Conservation (phyloP, 805 yeast genomes). For the Candida maltosa region DNA sequence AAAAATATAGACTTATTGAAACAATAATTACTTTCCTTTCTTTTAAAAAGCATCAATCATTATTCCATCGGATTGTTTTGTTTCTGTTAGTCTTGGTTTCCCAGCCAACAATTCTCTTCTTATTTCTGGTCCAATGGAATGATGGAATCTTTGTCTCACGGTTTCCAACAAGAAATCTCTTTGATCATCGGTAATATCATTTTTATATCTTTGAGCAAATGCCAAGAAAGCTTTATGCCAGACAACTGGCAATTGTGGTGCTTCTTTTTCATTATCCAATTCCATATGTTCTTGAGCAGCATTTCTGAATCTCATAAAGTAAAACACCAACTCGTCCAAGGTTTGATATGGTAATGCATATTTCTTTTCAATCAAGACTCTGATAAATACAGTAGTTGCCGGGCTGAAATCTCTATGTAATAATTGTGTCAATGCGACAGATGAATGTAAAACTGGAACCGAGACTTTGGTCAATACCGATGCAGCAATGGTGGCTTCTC, state of each 20-base stretch:
- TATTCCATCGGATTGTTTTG: slow-evolving; percentile 23
- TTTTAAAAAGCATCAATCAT: slow-evolving; percentile 37
- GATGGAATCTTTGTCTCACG: slow-evolving; percentile 84
- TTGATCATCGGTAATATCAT: slow-evolving; percentile 98
- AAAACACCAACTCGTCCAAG: slow-evolving; percentile 88
- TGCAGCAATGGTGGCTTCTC: slow-evolving; percentile 94
- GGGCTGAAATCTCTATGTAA: slow-evolving; percentile 80
- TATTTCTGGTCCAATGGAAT: slow-evolving; percentile 87
- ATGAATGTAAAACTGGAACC: slow-evolving; percentile 91
- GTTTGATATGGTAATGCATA: slow-evolving; percentile 97
- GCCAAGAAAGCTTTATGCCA: slow-evolving; percentile 97
- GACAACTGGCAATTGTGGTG: slow-evolving; percentile 80
- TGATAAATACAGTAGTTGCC: slow-evolving; percentile 84
- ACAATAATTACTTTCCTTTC: not conserved
- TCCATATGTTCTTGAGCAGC: slow-evolving; percentile 41
- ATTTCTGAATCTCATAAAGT: slow-evolving; percentile 85
- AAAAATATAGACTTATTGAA: too few species aligned
- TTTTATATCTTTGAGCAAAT: slow-evolving; percentile 93
- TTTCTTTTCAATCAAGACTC: slow-evolving; percentile 86
- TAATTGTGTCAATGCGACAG: slow-evolving; percentile 88
- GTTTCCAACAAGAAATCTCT: slow-evolving; percentile 91
- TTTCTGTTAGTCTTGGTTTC: slow-evolving; percentile 44
- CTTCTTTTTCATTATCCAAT: slow-evolving; percentile 33
- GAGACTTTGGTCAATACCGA: slow-evolving; percentile 87
- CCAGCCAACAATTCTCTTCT: slow-evolving; percentile 93